These are phyloP conservation scores for Barbarea vulgaris DNA, from an alignment of 345 rosid genomes.

Conservation along the genomic window DNA sequence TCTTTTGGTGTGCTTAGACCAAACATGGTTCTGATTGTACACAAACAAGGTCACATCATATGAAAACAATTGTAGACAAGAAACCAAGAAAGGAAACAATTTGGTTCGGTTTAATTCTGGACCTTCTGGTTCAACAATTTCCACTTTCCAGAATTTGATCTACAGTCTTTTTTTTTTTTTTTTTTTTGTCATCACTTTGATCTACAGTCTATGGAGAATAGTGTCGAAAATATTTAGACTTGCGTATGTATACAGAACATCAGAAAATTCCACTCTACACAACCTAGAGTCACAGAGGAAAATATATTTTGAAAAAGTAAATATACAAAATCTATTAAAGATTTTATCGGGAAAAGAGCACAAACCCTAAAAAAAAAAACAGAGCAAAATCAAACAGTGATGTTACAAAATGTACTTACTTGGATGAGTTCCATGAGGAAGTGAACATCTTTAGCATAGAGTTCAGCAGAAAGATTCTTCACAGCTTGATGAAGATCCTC, in stretches of 20 bases:
- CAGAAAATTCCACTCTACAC: not conserved
- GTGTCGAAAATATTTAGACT: not conserved
- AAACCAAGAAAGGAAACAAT: not conserved
- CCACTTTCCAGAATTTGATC: too few relatives aligned
- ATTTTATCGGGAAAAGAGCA: too few relatives aligned
- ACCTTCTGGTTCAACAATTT: not conserved
- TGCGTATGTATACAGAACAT: not conserved
- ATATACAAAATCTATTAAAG: not conserved
- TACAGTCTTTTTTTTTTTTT: too few relatives aligned
- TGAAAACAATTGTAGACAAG: not conserved
- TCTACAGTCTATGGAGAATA: not conserved
- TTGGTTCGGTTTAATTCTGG: not conserved
- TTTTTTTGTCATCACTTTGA: too few relatives aligned
- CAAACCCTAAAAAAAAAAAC: not conserved
- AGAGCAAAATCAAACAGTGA: not conserved
- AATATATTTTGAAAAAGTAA: not conserved
- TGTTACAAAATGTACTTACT: slow-evolving; percentile 33
- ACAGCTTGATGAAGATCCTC: slow-evolving; percentile 69
- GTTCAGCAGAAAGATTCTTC: slow-evolving; percentile 64
- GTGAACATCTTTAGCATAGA: slow-evolving; percentile 69
- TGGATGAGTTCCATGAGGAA: slow-evolving; percentile 79
- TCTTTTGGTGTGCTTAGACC: not conserved
- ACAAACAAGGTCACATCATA: not conserved
- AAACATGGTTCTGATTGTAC: not conserved
- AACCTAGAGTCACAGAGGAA: not conserved